Conservation (phyloP, 768 basidiomycete genomes). For the Butyriboletus loyo region DNA sequence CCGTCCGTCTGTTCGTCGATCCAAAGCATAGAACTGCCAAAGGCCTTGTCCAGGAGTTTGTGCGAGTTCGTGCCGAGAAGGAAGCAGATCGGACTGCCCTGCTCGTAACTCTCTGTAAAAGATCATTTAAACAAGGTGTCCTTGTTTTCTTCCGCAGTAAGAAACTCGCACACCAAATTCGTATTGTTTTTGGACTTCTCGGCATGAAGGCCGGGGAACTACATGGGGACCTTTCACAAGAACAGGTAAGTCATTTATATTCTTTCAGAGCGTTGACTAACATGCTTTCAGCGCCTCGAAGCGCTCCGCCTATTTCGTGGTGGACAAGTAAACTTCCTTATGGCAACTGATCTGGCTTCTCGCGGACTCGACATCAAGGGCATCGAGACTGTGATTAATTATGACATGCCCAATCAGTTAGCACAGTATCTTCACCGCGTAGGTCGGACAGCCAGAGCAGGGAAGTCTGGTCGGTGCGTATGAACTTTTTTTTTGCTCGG, state of each 20-base stretch:
- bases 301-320: constrained; percentile 87
- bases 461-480: constrained; percentile 82
- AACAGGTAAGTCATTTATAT: constrained; percentile 59
- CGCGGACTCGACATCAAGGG: constrained; percentile 97
- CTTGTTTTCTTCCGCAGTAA: constrained; percentile 97
- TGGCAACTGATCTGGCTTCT: constrained; percentile 96
- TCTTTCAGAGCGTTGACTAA: constrained; percentile 4
- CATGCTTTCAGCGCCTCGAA: constrained; percentile 63
- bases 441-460: constrained; percentile 95
- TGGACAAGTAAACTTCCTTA: constrained; percentile 82
- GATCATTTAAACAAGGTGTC: constrained; percentile 78
- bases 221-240: constrained; percentile 94
- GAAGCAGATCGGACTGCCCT: constrained; percentile 75
- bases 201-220: constrained; percentile 89
- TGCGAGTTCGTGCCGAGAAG: constrained; percentile 80
- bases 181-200: constrained; percentile 86
- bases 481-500: neutral
- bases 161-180: constrained; percentile 95
- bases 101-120: constrained; percentile 79
- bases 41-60: constrained; percentile 90
- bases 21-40: constrained; percentile 85
- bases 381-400: constrained; percentile 96
- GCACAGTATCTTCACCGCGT: constrained; percentile 96
- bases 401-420: constrained; percentile 94
- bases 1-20: constrained; percentile 93